Evolutionary conservation across 2,329 filamentous ascomycete species (phyloP).

Genomic region (Xylariaceae sp.): DNA sequence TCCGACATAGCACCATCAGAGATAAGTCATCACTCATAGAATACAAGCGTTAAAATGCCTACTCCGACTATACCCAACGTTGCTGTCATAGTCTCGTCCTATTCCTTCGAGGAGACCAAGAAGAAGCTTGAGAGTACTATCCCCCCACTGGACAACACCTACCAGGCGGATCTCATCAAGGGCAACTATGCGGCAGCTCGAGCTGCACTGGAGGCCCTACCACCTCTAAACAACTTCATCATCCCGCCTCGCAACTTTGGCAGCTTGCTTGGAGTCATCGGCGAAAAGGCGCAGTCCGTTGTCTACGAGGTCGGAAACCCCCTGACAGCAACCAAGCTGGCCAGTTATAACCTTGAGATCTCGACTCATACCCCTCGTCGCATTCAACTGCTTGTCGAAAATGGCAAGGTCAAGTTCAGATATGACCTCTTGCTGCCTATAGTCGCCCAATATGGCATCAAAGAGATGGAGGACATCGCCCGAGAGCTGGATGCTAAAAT

Average conservation of each 20-base stretch:
- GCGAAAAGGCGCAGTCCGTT: constrained; percentile 2
- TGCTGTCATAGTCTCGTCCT: constrained; percentile 3
- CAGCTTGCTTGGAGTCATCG: constrained; percentile 1
- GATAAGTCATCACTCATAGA: no score
- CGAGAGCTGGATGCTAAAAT: constrained; percentile 7
- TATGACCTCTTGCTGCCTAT: neutral
- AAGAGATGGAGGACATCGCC: constrained; percentile 4
- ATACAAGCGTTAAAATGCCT: no score
- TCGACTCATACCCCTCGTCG: constrained; percentile 5
- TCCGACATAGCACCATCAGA: no score
- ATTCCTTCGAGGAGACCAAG: constrained; percentile 3
- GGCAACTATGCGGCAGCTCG: neutral
- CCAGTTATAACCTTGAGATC: constrained; percentile 2
- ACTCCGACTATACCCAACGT: no score
- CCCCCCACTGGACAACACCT: neutral
- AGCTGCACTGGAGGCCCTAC: constrained; percentile 9
- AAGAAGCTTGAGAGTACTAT: constrained; percentile 2
- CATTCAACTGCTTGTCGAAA: constrained; percentile 4
- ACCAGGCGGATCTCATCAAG: neutral
- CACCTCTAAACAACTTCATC: constrained; percentile 11
- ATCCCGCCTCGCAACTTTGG: constrained; percentile 9
- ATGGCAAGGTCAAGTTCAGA: constrained; percentile 6
- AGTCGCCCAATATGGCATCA: constrained; percentile 4
- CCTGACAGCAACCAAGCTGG: constrained; percentile 8
- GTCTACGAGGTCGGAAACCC: constrained; percentile 12